phyloP scores from a whole-genome alignment of 306 rosid species.

The Vigna unguiculata region DNA sequence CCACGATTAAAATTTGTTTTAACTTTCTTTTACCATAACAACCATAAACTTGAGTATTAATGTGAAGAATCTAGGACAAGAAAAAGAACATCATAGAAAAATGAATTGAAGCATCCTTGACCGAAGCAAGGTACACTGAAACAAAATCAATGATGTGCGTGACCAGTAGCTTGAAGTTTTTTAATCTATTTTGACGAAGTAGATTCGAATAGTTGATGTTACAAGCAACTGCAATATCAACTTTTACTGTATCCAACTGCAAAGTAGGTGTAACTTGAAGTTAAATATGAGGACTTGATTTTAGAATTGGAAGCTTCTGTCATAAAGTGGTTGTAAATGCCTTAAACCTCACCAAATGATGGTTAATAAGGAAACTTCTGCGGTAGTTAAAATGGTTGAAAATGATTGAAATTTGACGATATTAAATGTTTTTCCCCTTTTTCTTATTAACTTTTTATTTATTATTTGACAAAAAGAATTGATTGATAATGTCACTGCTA shows the following conservation, averaged over 20 bases:
- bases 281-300: background rate
- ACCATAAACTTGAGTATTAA: background rate
- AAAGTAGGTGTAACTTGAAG: slow-evolving; percentile 11
- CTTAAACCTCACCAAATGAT: background rate
- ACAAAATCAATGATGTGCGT: no score
- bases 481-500: no score
- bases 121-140: no score
- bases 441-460: background rate
- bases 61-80: background rate
- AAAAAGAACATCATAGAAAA: no score
- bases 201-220: background rate
- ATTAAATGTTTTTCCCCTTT: background rate
- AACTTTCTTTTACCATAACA: background rate
- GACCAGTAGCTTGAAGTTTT: background rate
- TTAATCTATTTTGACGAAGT: background rate
- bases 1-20: background rate
- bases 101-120: no score
- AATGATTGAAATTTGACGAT: background rate
- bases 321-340: background rate
- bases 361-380: background rate
- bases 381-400: background rate
- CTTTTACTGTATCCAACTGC: slow-evolving; percentile 10
- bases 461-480: no score
- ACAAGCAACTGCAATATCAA: background rate
- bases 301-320: slow-evolving; percentile 6